Conservation (phyloP, 345 rosid genomes). For the Camelina hispida region DNA sequence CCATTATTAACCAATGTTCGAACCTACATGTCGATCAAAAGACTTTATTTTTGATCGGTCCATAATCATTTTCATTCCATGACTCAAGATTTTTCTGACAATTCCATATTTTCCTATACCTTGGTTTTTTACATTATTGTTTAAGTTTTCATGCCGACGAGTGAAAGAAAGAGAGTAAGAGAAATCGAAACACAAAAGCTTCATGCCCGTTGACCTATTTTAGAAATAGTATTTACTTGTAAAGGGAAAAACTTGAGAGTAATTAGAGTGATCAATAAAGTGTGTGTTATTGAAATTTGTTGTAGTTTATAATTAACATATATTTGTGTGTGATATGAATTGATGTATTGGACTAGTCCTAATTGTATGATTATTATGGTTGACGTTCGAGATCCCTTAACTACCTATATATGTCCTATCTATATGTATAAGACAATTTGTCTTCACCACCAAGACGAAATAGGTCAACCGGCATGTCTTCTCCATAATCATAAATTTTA, state of each 20-base stretch:
- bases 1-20: neutral
- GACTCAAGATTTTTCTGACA: neutral
- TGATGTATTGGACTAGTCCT: neutral
- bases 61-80: neutral
- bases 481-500: neutral
- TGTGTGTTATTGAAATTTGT: neutral
- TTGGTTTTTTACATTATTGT: neutral
- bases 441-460: neutral
- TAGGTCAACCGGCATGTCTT: slow-evolving; percentile 42
- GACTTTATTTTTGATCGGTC: neutral
- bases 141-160: neutral
- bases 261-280: neutral
- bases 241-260: neutral
- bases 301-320: neutral
- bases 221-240: neutral
- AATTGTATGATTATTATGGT: neutral
- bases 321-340: too few species aligned
- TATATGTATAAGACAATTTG: neutral
- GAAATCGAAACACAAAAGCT: too few species aligned
- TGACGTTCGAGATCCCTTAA: slow-evolving; percentile 25
- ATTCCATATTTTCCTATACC: neutral
- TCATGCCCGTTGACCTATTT: too few species aligned
- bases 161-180: neutral
- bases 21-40: neutral
- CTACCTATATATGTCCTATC: neutral